Base-by-base conservation (phyloP, 2,329 filamentous ascomycete species). In the Cytospora piceicola region DNA sequence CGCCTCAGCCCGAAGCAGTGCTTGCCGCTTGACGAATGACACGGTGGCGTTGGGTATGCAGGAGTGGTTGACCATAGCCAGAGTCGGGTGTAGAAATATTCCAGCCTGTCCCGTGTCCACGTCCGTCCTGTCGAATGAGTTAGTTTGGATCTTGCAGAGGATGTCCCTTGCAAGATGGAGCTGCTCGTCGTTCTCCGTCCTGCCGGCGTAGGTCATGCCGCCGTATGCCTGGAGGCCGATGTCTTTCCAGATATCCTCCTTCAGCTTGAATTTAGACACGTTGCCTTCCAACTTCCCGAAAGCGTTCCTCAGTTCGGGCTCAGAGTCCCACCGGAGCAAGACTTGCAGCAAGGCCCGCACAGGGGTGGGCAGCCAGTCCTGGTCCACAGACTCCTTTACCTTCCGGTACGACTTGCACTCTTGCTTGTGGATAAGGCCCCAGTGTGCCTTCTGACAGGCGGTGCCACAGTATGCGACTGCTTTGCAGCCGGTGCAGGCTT, bases 61-160 rank as follows among this genome's bases (percentile, higher is more conserved):
- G 0, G 85, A 86, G 72, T 90, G 87, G 68, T 90, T 89, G 27
- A 81, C 80, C 81, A 88, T 86, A 65, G 85, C 83, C 52, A 88
- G 76, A 4, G 74, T 79, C 0, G 83, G 79, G 68, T 88, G 83
- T 46, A 89, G 75, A 67, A 85, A 88, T 34, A 87, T 77, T 29
- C 85, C 86, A 1, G 81, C 78, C 63, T 83, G 78, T 1, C 79
- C 82, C 9, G 83, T 73, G 70, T 88, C 85, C 2, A 76, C 73
- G 61, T 88, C 85, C 30, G 78, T 78, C 61, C 84, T 78, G 70
- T 85, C 84, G 72, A 89, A 89, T 4, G 85, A 80, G 74, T 90
- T 90, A 46, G 85, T 86, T 72, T 86, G 81, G 66, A 88, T 81
- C 85, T 86, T 85, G 75, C 85, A 87, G 42, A 88, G 68, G 2